Conservation (phyloP, 495 filamentous ascomycete genomes). For the Bacidia gigantensis region DNA sequence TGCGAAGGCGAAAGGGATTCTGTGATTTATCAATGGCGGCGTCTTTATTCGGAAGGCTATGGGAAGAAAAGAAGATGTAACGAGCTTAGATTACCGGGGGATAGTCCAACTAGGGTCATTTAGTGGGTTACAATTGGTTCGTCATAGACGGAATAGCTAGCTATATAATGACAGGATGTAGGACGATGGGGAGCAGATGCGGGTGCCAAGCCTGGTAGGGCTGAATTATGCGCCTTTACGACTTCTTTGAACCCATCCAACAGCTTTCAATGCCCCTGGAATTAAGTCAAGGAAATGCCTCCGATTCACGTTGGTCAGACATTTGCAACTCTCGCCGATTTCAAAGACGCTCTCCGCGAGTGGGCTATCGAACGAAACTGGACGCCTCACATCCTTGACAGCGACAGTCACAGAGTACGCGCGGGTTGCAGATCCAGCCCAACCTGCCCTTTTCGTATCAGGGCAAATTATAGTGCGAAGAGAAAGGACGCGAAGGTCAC, state of each 20-base stretch:
- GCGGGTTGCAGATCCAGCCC: slow-evolving; percentile 26
- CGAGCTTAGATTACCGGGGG: too few relatives aligned
- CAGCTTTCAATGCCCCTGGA: neutral
- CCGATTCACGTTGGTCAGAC: slow-evolving; percentile 24
- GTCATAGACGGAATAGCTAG: too few relatives aligned
- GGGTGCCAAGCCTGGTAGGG: neutral
- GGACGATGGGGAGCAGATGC: neutral
- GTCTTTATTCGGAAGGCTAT: too few relatives aligned
- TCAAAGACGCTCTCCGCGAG: slow-evolving; percentile 27
- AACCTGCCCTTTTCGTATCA: slow-evolving; percentile 27
- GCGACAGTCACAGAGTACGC: slow-evolving; percentile 26
- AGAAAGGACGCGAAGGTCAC: slow-evolving; percentile 24
- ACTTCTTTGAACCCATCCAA: neutral
- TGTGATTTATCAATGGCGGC: too few relatives aligned
- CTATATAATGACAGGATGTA: too few relatives aligned
- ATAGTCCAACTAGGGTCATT: too few relatives aligned
- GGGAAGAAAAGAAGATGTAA: too few relatives aligned
- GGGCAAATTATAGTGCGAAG: slow-evolving; percentile 26
- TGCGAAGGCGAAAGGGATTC: too few relatives aligned
- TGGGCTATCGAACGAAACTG: slow-evolving; percentile 31
- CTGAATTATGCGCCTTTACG: too few relatives aligned
- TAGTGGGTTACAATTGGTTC: too few relatives aligned
- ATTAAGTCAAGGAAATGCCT: slow-evolving; percentile 21
- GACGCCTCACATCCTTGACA: slow-evolving; percentile 29
- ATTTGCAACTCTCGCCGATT: slow-evolving; percentile 24